Conservation (phyloP, 2,329 filamentous ascomycete species). For the Nothopassalora personata region DNA sequence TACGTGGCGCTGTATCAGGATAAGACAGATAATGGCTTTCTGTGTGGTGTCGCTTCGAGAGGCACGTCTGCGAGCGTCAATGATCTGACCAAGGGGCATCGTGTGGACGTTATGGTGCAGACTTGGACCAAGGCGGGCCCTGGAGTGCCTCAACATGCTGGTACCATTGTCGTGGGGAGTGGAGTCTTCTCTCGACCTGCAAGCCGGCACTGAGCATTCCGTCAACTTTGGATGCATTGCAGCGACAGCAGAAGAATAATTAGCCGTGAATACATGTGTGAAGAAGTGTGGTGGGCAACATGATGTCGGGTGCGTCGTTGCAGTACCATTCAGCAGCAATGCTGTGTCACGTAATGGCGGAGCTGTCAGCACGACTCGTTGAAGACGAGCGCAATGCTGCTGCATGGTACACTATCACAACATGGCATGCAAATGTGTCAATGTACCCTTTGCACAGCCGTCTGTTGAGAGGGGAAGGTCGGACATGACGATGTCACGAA, state of each 20-base stretch:
- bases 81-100: conserved; percentile 9
- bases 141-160: not conserved
- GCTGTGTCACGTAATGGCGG: not conserved
- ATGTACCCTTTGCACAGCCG: not conserved
- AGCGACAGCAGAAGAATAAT: not conserved
- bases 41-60: conserved; percentile 6
- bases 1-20: conserved; percentile 14
- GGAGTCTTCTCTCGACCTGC: conserved; percentile 9
- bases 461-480: not conserved
- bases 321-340: not conserved
- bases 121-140: conserved; percentile 12
- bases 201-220: not conserved
- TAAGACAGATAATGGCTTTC: conserved; percentile 9
- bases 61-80: conserved; percentile 5
- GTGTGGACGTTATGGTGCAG: conserved; percentile 11
- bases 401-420: not conserved
- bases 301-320: not conserved
- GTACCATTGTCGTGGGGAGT: conserved; percentile 9
- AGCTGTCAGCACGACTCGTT: not conserved
- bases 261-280: not conserved
- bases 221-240: too few species aligned
- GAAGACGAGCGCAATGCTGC: not conserved
- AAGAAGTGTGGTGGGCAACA: not conserved
- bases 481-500: not conserved
- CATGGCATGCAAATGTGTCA: not conserved